A percentile compares a stretch with the other conserved stretches of the same genome.
Evolutionary conservation across 2,329 filamentous ascomycete species (phyloP).

Genomic region (Coleophoma eucalyptorum): DNA sequence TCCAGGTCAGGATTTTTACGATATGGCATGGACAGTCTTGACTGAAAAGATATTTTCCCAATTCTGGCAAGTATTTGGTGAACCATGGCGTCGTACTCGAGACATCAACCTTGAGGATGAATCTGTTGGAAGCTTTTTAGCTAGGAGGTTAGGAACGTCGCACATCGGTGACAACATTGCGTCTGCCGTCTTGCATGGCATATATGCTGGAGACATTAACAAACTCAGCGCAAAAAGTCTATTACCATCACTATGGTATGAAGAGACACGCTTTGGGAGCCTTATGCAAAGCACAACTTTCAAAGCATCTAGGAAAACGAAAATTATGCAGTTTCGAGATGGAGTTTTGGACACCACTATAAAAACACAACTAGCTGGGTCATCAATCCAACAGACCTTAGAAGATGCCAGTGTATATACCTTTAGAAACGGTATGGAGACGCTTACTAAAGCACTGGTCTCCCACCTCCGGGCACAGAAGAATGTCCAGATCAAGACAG

Average conservation of each 20-base stretch:
- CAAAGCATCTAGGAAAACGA: background rate
- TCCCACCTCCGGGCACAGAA: constrained; percentile 41
- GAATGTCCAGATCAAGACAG: constrained; percentile 58
- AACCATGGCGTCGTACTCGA: constrained; percentile 27
- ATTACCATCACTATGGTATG: constrained; percentile 16
- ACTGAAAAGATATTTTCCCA: constrained; percentile 54
- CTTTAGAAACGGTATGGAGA: constrained; percentile 58
- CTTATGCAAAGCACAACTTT: background rate
- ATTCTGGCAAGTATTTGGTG: constrained; percentile 19
- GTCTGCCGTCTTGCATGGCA: constrained; percentile 78
- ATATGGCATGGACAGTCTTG: constrained; percentile 31
- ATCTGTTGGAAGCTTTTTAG: constrained; percentile 66
- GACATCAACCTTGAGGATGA: constrained; percentile 51
- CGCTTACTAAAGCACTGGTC: constrained; percentile 52
- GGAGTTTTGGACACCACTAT: background rate
- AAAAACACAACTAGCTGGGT: background rate
- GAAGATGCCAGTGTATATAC: constrained; percentile 34
- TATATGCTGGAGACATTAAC: constrained; percentile 87
- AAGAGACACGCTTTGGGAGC: constrained; percentile 14
- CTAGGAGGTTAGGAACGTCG: constrained; percentile 45
- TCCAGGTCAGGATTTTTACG: constrained; percentile 29
- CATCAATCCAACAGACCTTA: constrained; percentile 11
- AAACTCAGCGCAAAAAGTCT: constrained; percentile 70
- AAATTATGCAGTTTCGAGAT: background rate
- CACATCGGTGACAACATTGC: constrained; percentile 65